Percentiles rank a stretch among this genome's conserved stretches.
Conservation (phyloP, 192 early-diverging fungal species). For the Coemansia sp. region DNA sequence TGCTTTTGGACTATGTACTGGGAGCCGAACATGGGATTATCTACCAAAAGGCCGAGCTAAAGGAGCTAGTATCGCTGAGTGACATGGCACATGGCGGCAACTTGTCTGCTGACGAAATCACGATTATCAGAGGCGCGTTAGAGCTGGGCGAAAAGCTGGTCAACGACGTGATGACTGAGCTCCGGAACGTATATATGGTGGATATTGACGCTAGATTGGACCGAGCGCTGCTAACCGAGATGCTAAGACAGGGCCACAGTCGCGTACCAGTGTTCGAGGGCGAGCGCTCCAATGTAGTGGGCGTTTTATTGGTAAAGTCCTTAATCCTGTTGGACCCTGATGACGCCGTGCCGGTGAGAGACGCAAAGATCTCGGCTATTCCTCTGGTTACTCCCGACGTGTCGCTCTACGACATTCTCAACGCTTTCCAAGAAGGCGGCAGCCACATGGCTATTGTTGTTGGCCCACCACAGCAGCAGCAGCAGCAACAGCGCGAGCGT, state of each 20-base stretch:
- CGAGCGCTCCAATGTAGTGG: slow-evolving; percentile 65
- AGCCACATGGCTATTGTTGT: slow-evolving; percentile 77
- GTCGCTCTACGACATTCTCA: slow-evolving; percentile 71
- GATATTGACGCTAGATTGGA: slow-evolving; percentile 65
- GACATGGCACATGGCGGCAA: slow-evolving; percentile 69
- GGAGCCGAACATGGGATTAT: slow-evolving; percentile 87
- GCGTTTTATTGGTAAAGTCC: slow-evolving; percentile 75
- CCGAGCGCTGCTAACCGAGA: slow-evolving; percentile 59
- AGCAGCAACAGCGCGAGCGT: not conserved
- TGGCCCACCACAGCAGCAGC: slow-evolving; percentile 21
- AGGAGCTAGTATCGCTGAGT: slow-evolving; percentile 76
- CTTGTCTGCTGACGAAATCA: slow-evolving; percentile 75
- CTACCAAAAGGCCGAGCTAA: slow-evolving; percentile 78
- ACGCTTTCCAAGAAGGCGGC: slow-evolving; percentile 82
- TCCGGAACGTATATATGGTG: slow-evolving; percentile 69
- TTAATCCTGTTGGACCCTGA: slow-evolving; percentile 75
- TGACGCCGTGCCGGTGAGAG: slow-evolving; percentile 64
- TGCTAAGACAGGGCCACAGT: slow-evolving; percentile 70
- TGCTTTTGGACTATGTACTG: slow-evolving; percentile 78
- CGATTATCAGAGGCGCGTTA: slow-evolving; percentile 78
- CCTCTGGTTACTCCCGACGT: slow-evolving; percentile 50
- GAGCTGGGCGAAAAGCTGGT: slow-evolving; percentile 75
- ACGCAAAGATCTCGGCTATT: slow-evolving; percentile 56
- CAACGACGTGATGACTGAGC: slow-evolving; percentile 69
- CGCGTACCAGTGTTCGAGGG: slow-evolving; percentile 74